phyloP scores from a whole-genome alignment of 2,329 filamentous ascomycete genomes.

The Talaromyces verruculosus region DNA sequence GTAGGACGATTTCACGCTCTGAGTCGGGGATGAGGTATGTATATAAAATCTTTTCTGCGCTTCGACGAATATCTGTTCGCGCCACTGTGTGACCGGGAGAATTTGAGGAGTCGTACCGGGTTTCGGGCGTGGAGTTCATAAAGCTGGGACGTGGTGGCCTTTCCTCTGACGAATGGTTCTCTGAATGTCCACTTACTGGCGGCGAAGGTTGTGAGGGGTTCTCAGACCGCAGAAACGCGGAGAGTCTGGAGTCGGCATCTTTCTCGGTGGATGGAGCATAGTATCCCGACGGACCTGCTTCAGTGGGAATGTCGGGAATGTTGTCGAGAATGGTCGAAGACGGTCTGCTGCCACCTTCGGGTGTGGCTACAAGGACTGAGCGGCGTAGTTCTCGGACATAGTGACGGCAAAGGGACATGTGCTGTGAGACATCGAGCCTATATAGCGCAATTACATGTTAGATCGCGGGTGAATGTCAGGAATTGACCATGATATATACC shows the following conservation, averaged over 20 bases:
- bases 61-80: constrained; percentile 86
- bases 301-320: constrained; percentile 59
- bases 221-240: constrained; percentile 74
- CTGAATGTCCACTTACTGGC: constrained; percentile 54
- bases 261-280: constrained; percentile 68
- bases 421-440: constrained; percentile 99
- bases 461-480: constrained; percentile 21
- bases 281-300: constrained; percentile 53
- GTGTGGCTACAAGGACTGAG: constrained; percentile 89
- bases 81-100: constrained; percentile 81
- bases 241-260: constrained; percentile 84
- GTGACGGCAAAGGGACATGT: constrained; percentile 94
- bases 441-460: constrained; percentile 10
- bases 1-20: constrained; percentile 92
- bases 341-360: constrained; percentile 75
- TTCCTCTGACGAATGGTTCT: constrained; percentile 45
- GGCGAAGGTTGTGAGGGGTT: constrained; percentile 52
- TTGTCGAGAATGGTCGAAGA: constrained; percentile 78
- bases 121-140: constrained; percentile 62
- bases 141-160: constrained; percentile 57
- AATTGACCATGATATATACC: constrained; percentile 57
- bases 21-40: constrained; percentile 93
- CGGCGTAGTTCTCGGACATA: constrained; percentile 94
- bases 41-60: constrained; percentile 98
- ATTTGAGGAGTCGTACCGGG: constrained; percentile 69